Percentiles rank a stretch among this genome's conserved stretches.
phyloP scores from a whole-genome alignment of 2,329 filamentous ascomycete genomes.

The Stemphylium lycopersici region DNA sequence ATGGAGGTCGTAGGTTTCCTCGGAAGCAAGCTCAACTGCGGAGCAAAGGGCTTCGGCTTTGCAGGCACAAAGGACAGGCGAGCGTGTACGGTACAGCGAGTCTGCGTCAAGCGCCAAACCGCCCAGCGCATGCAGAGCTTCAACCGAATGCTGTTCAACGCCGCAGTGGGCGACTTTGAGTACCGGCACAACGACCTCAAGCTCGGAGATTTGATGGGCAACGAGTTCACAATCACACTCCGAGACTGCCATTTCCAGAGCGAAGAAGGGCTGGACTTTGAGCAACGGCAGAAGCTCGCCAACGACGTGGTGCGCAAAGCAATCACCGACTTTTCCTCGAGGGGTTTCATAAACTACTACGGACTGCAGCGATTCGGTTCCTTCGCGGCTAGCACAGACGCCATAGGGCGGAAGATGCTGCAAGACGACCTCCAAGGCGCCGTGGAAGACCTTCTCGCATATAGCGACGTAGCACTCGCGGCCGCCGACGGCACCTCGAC shows the following conservation, averaged over 20 bases:
- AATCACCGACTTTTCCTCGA: slow-evolving; percentile 69
- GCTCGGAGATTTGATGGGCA: slow-evolving; percentile 83
- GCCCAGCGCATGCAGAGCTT: slow-evolving; percentile 69
- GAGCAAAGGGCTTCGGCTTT: slow-evolving; percentile 73
- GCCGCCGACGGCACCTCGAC: slow-evolving; percentile 54
- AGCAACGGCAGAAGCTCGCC: slow-evolving; percentile 54
- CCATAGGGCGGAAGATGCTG: slow-evolving; percentile 82
- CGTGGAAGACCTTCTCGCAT: slow-evolving; percentile 76
- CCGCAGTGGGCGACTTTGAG: slow-evolving; percentile 77
- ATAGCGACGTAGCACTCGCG: slow-evolving; percentile 67
- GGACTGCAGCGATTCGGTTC: slow-evolving; percentile 97
- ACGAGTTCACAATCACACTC: slow-evolving; percentile 91
- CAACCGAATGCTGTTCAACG: slow-evolving; percentile 65
- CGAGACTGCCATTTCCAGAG: slow-evolving; percentile 76
- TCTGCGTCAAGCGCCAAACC: slow-evolving; percentile 68
- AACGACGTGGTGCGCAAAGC: slow-evolving; percentile 62
- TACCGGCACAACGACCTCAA: slow-evolving; percentile 74
- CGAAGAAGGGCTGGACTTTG: slow-evolving; percentile 41
- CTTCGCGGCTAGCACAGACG: slow-evolving; percentile 82
- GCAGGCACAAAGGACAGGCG: slow-evolving; percentile 91
- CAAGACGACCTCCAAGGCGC: slow-evolving; percentile 81
- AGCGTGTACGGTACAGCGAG: slow-evolving; percentile 82
- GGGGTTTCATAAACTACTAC: slow-evolving; percentile 97
- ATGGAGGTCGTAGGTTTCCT: slow-evolving; percentile 87
- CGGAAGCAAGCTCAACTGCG: slow-evolving; percentile 72